Evolutionary conservation across 1,139 yeast genomes (phyloP).

Genomic region (Groenewaldozyma auringiensis): DNA sequence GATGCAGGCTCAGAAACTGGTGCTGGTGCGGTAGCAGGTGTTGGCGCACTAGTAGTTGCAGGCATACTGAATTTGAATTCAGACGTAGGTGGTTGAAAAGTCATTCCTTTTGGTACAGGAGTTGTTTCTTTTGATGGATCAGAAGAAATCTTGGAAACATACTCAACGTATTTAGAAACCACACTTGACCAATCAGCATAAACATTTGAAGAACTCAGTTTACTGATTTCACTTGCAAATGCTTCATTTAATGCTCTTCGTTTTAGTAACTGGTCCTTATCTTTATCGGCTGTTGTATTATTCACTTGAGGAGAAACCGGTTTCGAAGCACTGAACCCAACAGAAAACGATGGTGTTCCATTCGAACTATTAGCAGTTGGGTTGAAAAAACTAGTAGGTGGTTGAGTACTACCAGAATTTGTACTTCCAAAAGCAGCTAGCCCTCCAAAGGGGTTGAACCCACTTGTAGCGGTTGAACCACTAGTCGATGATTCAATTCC

Average conservation of each 20-base stretch:
- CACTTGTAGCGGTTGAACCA: no score
- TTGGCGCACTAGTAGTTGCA: background rate
- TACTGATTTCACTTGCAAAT: conserved; percentile 46
- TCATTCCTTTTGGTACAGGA: background rate
- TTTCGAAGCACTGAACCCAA: conserved; percentile 5
- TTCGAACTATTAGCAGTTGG: conserved; percentile 2
- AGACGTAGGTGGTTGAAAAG: background rate
- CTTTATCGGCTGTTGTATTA: conserved; percentile 1
- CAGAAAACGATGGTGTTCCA: conserved; percentile 18
- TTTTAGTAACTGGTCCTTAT: conserved; percentile 13
- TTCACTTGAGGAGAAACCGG: conserved; percentile 8
- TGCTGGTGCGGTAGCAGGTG: background rate
- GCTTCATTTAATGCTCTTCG: conserved; percentile 55
- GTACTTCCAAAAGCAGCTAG: no score
- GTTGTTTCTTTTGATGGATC: no score
- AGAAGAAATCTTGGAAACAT: conserved; percentile 38
- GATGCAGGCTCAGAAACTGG: background rate
- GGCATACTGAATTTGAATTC: conserved; percentile 1
- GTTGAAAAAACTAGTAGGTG: background rate
- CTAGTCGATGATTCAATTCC: no score
- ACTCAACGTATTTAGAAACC: conserved; percentile 54
- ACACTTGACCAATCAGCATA: conserved; percentile 52
- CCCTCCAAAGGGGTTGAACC: no score
- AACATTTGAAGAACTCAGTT: conserved; percentile 40
- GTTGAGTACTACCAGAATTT: background rate